Conservation (phyloP, 2,329 filamentous ascomycete species). For the Hymenoscyphus fructigenus region DNA sequence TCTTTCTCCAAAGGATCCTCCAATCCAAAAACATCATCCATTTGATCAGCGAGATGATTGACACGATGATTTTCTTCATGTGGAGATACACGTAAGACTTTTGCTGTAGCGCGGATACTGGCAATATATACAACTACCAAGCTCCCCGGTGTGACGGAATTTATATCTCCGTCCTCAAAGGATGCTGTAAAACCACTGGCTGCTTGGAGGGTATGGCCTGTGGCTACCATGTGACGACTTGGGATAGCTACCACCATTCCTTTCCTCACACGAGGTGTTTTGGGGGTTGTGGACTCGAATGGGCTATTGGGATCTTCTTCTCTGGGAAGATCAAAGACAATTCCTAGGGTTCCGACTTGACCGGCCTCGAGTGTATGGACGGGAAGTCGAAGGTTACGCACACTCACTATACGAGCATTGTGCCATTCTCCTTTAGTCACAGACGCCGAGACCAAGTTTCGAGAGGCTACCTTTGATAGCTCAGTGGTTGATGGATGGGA, state of each 20-base stretch:
- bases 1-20: constrained; percentile 47
- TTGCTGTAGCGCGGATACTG: constrained; percentile 79
- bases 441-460: constrained; percentile 52
- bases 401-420: constrained; percentile 75
- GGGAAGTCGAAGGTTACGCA: constrained; percentile 82
- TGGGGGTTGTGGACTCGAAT: constrained; percentile 34
- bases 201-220: constrained; percentile 58
- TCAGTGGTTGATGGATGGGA: constrained; percentile 55
- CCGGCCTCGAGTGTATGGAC: constrained; percentile 73
- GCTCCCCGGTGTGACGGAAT: constrained; percentile 63
- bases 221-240: constrained; percentile 56
- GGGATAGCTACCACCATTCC: constrained; percentile 79
- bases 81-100: constrained; percentile 57
- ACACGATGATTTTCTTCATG: constrained; percentile 28
- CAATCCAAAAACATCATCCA: constrained; percentile 57
- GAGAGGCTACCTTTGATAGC: constrained; percentile 51
- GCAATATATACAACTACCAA: constrained; percentile 82
- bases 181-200: constrained; percentile 69
- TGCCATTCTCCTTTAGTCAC: constrained; percentile 71
- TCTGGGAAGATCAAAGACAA: constrained; percentile 56
- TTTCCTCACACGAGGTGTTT: constrained; percentile 58
- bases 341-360: constrained; percentile 86
- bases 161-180: constrained; percentile 64
- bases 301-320: constrained; percentile 37
- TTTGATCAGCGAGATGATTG: constrained; percentile 6